Evolutionary conservation across 768 basidiomycete species (phyloP).

Genomic region (Neoboletus subvelutipes): DNA sequence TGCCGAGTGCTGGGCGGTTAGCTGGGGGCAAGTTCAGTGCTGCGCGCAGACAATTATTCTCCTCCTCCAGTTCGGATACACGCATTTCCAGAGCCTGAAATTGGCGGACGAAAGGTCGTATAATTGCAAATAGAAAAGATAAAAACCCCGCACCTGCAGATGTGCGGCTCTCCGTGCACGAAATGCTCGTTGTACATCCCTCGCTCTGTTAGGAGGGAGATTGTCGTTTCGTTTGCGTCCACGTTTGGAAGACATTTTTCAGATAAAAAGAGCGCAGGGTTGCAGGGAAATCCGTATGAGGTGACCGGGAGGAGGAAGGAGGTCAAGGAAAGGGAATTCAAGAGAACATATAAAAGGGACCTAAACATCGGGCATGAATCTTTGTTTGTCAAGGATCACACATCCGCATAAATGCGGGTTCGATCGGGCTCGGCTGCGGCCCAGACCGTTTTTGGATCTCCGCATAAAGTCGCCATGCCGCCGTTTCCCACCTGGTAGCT

Average conservation of each 20-base stretch:
- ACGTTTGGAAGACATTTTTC: slow-evolving; percentile 78
- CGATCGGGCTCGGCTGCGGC: slow-evolving; percentile 39
- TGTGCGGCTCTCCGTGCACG: slow-evolving; percentile 86
- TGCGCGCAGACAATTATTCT: slow-evolving; percentile 72
- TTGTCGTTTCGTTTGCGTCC: slow-evolving; percentile 75
- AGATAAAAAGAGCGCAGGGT: slow-evolving; percentile 10
- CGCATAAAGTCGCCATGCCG: slow-evolving; percentile 32
- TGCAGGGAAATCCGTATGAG: slow-evolving; percentile 19
- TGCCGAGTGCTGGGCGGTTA: slow-evolving; percentile 69
- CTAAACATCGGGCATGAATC: slow-evolving; percentile 35
- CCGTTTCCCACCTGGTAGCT: slow-evolving; percentile 18
- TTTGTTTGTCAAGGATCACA: slow-evolving; percentile 36
- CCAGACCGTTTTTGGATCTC: slow-evolving; percentile 37
- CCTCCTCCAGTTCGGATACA: slow-evolving; percentile 80
- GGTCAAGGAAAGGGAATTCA: slow-evolving; percentile 34
- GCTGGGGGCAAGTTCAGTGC: slow-evolving; percentile 74
- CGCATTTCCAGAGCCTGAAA: slow-evolving; percentile 75
- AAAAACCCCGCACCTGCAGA: slow-evolving; percentile 57
- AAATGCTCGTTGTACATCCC: slow-evolving; percentile 89
- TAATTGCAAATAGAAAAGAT: slow-evolving; percentile 40
- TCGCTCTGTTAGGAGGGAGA: slow-evolving; percentile 65
- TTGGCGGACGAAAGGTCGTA: slow-evolving; percentile 31
- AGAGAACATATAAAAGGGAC: slow-evolving; percentile 41
- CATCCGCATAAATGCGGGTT: slow-evolving; percentile 36
- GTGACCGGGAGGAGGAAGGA: slow-evolving; percentile 34